These are phyloP conservation scores for Actinomortierella ambigua DNA, from an alignment of 371 early-diverging fungal species.

Conservation along the genomic window DNA sequence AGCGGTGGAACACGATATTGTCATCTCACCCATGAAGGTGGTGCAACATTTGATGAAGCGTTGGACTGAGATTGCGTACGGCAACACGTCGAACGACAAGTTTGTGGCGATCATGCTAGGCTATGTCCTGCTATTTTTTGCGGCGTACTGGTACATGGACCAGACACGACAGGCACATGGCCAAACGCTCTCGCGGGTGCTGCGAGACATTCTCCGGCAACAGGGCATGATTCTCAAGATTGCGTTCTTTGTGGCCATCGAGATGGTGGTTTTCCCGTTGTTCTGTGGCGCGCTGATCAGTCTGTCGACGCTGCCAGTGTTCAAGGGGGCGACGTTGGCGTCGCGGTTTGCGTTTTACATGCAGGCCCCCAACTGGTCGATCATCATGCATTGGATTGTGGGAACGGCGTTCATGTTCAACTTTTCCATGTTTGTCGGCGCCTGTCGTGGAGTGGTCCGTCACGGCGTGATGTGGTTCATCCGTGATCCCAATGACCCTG, in stretches of 20 bases:
- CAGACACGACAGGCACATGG: constrained; percentile 14
- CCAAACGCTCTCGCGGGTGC: constrained; percentile 48
- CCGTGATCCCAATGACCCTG: constrained; percentile 93
- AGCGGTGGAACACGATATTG: neutral
- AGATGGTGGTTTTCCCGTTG: constrained; percentile 87
- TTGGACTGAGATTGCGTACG: constrained; percentile 33
- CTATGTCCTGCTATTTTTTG: constrained; percentile 31
- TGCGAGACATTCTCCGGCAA: constrained; percentile 54
- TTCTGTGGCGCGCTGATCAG: constrained; percentile 85
- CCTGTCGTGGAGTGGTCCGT: constrained; percentile 79
- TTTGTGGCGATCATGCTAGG: constrained; percentile 45
- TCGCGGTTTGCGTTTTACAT: constrained; percentile 58
- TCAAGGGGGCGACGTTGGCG: constrained; percentile 61
- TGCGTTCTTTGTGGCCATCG: constrained; percentile 80
- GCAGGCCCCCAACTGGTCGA: constrained; percentile 67
- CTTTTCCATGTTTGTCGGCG: constrained; percentile 81
- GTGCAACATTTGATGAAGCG: constrained; percentile 9
- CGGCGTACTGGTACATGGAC: constrained; percentile 28
- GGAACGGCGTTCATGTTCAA: constrained; percentile 94
- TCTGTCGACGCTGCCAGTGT: constrained; percentile 73
- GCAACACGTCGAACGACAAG: constrained; percentile 45
- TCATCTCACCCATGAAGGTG: neutral
- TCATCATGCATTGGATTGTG: constrained; percentile 87
- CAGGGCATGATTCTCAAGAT: constrained; percentile 68
- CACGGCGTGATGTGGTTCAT: constrained; percentile 96